Evolutionary conservation across 2,329 filamentous ascomycete species (phyloP).

Genomic region (Boeremia exigua): DNA sequence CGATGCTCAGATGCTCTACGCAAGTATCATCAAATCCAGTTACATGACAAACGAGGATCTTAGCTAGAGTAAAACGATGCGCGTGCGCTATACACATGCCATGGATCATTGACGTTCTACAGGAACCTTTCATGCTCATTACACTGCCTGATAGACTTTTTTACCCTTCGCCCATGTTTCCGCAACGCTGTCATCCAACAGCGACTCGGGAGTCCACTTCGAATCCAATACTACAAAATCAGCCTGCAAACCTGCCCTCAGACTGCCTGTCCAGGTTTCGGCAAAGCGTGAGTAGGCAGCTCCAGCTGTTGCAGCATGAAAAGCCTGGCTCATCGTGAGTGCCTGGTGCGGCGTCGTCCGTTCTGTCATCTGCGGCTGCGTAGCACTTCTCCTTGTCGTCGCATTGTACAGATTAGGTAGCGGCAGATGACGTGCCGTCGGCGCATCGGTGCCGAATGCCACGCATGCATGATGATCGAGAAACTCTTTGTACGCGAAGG

Average conservation of each 20-base stretch:
- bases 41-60: too few species aligned
- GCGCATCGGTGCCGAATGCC: slow-evolving; percentile 63
- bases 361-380: slow-evolving; percentile 34
- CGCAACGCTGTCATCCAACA: slow-evolving; percentile 52
- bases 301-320: slow-evolving; percentile 60
- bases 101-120: too few species aligned
- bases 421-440: slow-evolving; percentile 60
- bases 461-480: slow-evolving; percentile 56
- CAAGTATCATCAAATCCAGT: too few species aligned
- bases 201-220: slow-evolving; percentile 53
- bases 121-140: too few species aligned
- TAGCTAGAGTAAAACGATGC: too few species aligned
- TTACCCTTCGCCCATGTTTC: slow-evolving; percentile 48
- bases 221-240: slow-evolving; percentile 63
- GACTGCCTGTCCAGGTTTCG: slow-evolving; percentile 57
- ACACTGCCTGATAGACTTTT: slow-evolving; percentile 1
- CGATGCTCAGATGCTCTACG: too few species aligned
- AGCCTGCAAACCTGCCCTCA: slow-evolving; percentile 58
- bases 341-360: slow-evolving; percentile 52
- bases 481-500: slow-evolving; percentile 67
- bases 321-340: slow-evolving; percentile 58
- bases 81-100: too few species aligned
- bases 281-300: slow-evolving; percentile 63
- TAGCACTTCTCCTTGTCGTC: slow-evolving; percentile 59
- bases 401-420: slow-evolving; percentile 63